Evolutionary conservation across 805 yeast species (phyloP), one percentile per base, ranked within the genome.

Genomic region (Candida verbasci): DNA sequence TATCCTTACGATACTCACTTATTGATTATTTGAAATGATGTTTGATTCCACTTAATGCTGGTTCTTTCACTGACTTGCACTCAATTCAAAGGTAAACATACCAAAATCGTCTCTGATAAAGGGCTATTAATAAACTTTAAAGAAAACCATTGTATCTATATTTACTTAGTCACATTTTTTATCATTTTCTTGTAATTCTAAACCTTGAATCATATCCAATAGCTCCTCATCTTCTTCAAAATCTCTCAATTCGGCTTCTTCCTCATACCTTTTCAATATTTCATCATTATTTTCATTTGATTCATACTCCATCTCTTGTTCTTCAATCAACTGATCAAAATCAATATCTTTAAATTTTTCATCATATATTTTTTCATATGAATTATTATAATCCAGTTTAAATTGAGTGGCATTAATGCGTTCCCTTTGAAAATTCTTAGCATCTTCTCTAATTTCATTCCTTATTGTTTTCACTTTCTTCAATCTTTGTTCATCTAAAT

Each of bases 391-490:
- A 27, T 50, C 53, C 4, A 29, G 21, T 11, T 21, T 24, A 15
- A 35, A 38, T 39, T 57, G 62, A 12, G 34, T 11, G 9, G 51
- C 56, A 29, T 29, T 24, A 9, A 40, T 24, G 23, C 42, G 44
- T 21, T 48, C 53, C 27, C 64, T 39, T 15, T 43, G 47, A 12
- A 34, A 15, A 5, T 28, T 27, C 17, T 52, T 24, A 35, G 39
- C 43, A 17, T 56, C 56, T 14, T 48, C 41, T n/a, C 51, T 43
- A 30, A 51, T 47, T n/a, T 52, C 48, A 29, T 50, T 49, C 30
- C 68, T 45, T 3, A 47, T 50, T 22, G 53, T 50, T 24, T 42
- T 46, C 29, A 57, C 32, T 37, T 47, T 52, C 17, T 46, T 47
- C 20, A 52, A 55, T 27, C 49, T 56, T 37, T 52, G 53, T 24